Percentiles rank a stretch among this genome's conserved stretches.
Evolutionary conservation across 2,329 filamentous ascomycete genomes (phyloP).

Genomic region (Fusarium solani-melongenae): DNA sequence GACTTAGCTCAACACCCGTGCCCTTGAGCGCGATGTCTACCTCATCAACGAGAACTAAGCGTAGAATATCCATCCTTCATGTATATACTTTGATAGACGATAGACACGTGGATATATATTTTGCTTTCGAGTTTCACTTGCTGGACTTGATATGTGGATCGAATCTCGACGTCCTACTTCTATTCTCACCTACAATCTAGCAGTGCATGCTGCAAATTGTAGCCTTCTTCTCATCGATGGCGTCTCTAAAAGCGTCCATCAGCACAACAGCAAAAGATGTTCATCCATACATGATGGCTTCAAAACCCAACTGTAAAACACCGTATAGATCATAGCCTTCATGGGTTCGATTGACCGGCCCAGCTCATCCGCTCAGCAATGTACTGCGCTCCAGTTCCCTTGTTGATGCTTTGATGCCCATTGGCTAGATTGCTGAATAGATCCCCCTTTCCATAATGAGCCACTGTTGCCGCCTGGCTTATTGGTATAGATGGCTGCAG

Average conservation of each 20-base stretch:
- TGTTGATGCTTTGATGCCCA: background rate
- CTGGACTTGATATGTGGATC: background rate
- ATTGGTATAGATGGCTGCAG: background rate
- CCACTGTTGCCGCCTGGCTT: background rate
- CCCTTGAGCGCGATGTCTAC: constrained; percentile 41
- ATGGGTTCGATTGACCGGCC: background rate
- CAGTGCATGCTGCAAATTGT: too few relatives aligned
- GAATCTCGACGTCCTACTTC: background rate
- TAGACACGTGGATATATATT: background rate
- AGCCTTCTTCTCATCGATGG: too few relatives aligned
- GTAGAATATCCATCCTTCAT: background rate
- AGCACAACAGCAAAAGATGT: too few relatives aligned
- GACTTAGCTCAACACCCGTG: constrained; percentile 39
- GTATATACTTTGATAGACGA: background rate
- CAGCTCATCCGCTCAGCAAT: background rate
- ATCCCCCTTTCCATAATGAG: background rate
- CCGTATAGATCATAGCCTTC: background rate
- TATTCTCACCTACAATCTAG: background rate
- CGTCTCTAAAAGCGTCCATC: too few relatives aligned
- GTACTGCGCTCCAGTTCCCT: background rate
- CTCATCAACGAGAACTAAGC: constrained; percentile 32
- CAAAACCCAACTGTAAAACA: too few relatives aligned
- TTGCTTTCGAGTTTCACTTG: background rate
- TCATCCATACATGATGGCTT: too few relatives aligned
- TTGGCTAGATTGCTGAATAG: background rate